A percentile compares a stretch with the other conserved stretches of the same genome.
Evolutionary conservation across 345 rosid species (phyloP).

Genomic region (Populus davidiana): DNA sequence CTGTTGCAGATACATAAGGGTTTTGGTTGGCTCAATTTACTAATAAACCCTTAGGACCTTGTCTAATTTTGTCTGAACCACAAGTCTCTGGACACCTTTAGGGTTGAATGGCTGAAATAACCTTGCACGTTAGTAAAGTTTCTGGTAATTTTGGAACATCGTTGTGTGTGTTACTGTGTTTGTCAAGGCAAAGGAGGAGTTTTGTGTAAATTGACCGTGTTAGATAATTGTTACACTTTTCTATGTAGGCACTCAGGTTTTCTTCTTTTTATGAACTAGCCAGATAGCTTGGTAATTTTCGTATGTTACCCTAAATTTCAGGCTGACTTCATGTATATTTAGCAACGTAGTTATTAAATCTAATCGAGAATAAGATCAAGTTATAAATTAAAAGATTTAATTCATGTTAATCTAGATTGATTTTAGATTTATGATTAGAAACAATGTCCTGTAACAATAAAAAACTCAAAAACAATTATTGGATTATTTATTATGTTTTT

Average conservation of each 20-base stretch:
- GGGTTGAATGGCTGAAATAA: not conserved
- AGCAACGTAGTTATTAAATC: no score
- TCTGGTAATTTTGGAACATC: not conserved
- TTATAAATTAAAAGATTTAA: no score
- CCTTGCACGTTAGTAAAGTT: not conserved
- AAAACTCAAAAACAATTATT: no score
- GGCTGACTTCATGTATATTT: no score
- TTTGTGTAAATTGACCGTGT: not conserved
- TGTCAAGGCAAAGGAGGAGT: not conserved
- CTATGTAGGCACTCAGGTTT: not conserved
- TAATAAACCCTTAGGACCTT: not conserved
- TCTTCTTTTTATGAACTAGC: not conserved
- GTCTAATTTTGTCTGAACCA: slow-evolving; percentile 4
- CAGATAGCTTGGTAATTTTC: not conserved
- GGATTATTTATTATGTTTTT: no score
- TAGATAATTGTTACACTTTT: not conserved
- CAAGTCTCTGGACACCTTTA: not conserved
- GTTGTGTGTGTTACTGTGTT: not conserved
- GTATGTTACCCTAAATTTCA: not conserved
- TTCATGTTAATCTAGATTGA: no score
- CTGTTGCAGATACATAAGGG: slow-evolving; percentile 12
- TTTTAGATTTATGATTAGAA: no score
- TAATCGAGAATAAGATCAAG: no score
- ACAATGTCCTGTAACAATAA: no score
- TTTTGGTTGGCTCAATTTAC: not conserved